Evolutionary conservation across 495 filamentous ascomycete species (phyloP).

Genomic region (Penicillium paxilli): DNA sequence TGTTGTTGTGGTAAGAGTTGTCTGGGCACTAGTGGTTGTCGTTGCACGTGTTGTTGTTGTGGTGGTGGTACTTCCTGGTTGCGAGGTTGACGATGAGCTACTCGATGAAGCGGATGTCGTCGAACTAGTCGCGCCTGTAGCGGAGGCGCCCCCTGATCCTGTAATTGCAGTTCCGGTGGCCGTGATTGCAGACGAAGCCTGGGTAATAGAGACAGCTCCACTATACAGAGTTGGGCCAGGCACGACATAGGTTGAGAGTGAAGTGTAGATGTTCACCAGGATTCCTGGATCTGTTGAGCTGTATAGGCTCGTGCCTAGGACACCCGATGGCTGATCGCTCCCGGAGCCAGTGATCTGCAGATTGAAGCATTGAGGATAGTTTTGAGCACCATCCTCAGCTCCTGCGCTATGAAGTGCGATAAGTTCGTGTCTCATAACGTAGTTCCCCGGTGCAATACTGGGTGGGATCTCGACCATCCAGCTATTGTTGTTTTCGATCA

Average conservation of each 20-base stretch:
- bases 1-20: slow-evolving; percentile 1
- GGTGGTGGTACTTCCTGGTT: slow-evolving; percentile 2
- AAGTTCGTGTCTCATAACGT: slow-evolving; percentile 76
- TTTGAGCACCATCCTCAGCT: slow-evolving; percentile 61
- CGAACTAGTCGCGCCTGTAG: slow-evolving; percentile 9
- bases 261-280: slow-evolving; percentile 58
- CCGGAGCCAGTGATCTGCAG: slow-evolving; percentile 66
- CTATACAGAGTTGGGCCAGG: slow-evolving; percentile 49
- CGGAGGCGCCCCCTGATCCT: slow-evolving; percentile 3
- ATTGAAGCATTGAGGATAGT: slow-evolving; percentile 78
- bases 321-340: slow-evolving; percentile 53
- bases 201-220: slow-evolving; percentile 25
- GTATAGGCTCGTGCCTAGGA: slow-evolving; percentile 60
- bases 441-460: slow-evolving; percentile 65
- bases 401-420: slow-evolving; percentile 69
- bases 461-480: slow-evolving; percentile 68
- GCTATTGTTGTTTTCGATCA: slow-evolving; percentile 63
- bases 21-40: not conserved
- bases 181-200: slow-evolving; percentile 23
- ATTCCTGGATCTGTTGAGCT: slow-evolving; percentile 59
- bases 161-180: slow-evolving; percentile 24
- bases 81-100: slow-evolving; percentile 1
- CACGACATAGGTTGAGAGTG: slow-evolving; percentile 45
- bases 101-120: slow-evolving; percentile 7
- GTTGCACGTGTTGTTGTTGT: not conserved